These are phyloP conservation scores for Haberlea rhodopensis DNA, from an alignment of 257 asterid genomes.

Conservation along the genomic window DNA sequence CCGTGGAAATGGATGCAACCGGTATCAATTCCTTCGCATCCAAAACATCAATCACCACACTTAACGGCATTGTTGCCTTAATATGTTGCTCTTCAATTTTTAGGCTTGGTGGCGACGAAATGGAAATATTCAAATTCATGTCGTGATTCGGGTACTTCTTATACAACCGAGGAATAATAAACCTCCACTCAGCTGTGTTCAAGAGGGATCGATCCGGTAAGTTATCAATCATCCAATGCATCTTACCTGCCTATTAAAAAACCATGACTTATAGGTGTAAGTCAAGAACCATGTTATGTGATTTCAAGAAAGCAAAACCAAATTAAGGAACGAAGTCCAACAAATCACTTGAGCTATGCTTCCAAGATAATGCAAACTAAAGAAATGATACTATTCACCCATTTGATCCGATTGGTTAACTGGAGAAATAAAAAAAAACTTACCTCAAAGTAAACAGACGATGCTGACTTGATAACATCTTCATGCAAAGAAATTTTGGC, in stretches of 20 bases:
- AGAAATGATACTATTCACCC: neutral
- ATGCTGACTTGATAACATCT: conserved; percentile 66
- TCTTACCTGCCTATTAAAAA: conserved; percentile 61
- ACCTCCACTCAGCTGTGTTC: conserved; percentile 92
- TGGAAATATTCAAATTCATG: conserved; percentile 71
- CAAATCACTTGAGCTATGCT: neutral
- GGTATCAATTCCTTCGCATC: conserved; percentile 56
- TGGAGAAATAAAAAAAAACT: conserved; percentile 21
- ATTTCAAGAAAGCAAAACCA: conserved; percentile 21
- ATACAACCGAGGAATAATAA: conserved; percentile 77
- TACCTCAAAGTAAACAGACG: conserved; percentile 75
- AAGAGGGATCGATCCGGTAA: conserved; percentile 63
- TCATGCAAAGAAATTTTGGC: conserved; percentile 64
- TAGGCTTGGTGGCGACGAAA: conserved; percentile 54
- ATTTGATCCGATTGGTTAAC: neutral
- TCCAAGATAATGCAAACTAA: neutral
- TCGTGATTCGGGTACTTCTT: conserved; percentile 68
- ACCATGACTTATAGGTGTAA: conserved; percentile 12
- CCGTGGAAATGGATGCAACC: conserved; percentile 73
- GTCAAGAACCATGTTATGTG: conserved; percentile 5
- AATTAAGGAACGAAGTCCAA: conserved; percentile 7
- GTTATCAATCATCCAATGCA: conserved; percentile 76
- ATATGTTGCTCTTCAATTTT: conserved; percentile 46
- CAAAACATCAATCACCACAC: conserved; percentile 61
- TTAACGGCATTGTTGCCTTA: conserved; percentile 48